Percentiles rank a stretch among this genome's conserved stretches.
Evolutionary conservation across 2,329 filamentous ascomycete genomes (phyloP).

Genomic region (Epichloe amarillans): DNA sequence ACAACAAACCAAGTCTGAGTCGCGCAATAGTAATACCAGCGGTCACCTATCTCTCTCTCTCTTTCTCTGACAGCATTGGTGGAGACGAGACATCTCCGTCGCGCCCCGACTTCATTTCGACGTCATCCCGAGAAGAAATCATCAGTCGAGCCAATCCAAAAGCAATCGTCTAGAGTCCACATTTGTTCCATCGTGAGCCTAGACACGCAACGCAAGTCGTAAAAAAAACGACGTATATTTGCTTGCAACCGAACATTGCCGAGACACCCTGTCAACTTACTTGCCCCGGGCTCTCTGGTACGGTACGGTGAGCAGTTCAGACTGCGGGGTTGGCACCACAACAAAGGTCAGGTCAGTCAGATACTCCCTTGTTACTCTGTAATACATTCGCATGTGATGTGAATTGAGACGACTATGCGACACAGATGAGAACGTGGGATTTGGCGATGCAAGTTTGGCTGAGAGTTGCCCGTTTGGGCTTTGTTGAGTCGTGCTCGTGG

Average conservation of each 20-base stretch:
- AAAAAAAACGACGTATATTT: background rate
- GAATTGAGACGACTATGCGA: too few relatives aligned
- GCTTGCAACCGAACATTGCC: background rate
- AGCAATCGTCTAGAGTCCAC: background rate
- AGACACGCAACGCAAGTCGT: background rate
- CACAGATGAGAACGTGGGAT: too few relatives aligned
- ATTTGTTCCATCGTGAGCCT: background rate
- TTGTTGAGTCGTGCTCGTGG: background rate
- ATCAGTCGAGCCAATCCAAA: background rate
- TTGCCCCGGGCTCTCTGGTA: background rate
- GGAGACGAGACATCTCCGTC: background rate
- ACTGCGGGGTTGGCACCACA: too few relatives aligned
- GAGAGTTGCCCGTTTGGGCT: background rate
- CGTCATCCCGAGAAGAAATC: background rate
- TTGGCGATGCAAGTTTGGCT: background rate
- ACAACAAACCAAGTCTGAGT: background rate
- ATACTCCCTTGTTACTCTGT: too few relatives aligned
- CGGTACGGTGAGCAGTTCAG: too few relatives aligned
- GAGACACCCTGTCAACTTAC: background rate
- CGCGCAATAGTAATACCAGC: background rate
- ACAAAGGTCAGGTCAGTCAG: too few relatives aligned
- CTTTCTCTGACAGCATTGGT: background rate
- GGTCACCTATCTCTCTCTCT: background rate
- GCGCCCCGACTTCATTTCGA: too few relatives aligned
- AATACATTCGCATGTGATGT: too few relatives aligned